These are phyloP conservation scores for Raffaelea deltoideospora DNA, from an alignment of 2,329 filamentous ascomycete genomes.

Conservation along the genomic window DNA sequence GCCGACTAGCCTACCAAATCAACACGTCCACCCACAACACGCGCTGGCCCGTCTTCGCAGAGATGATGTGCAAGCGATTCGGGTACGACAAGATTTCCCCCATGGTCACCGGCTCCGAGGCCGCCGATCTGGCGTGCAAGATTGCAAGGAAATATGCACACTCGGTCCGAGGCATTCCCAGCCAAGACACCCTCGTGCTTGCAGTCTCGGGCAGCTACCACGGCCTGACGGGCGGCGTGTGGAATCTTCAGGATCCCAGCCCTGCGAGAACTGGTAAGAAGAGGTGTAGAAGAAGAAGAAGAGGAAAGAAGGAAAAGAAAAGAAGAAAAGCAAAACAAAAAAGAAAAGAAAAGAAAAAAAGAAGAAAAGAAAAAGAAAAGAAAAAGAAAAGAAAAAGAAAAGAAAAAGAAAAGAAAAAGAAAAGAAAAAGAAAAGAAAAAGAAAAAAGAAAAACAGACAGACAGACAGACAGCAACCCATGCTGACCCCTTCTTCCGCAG, in stretches of 20 bases:
- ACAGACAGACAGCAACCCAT: no score
- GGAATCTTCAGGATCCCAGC: no score
- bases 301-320: no score
- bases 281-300: neutral
- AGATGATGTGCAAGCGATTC: constrained; percentile 79
- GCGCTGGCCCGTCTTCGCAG: constrained; percentile 59
- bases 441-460: no score
- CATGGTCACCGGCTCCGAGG: constrained; percentile 96
- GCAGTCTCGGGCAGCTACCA: constrained; percentile 89
- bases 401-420: no score
- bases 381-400: no score
- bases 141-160: constrained; percentile 96
- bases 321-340: no score
- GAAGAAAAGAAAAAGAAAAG: no score
- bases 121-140: constrained; percentile 91
- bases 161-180: constrained; percentile 81
- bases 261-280: neutral
- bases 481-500: no score
- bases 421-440: no score
- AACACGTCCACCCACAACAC: constrained; percentile 55
- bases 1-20: constrained; percentile 95
- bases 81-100: constrained; percentile 96
- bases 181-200: constrained; percentile 73
- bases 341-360: no score
- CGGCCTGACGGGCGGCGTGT: no score